A percentile compares a stretch with the other conserved stretches of the same genome.
Evolutionary conservation across 371 early-diverging fungal species (phyloP).

Genomic region (Apophysomyces variabilis): DNA sequence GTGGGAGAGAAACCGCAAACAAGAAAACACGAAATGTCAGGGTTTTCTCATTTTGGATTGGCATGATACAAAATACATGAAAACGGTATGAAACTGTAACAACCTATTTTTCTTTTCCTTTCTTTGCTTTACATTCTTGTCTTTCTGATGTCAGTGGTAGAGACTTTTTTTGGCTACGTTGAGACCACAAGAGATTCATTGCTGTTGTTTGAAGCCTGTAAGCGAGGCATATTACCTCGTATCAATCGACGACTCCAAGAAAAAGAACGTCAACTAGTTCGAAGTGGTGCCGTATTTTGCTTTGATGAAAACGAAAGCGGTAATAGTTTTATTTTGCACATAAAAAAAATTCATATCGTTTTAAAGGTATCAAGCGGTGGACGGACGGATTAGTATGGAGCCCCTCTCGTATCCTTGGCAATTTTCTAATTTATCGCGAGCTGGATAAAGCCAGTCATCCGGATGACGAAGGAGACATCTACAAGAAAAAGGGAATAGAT

Average conservation of each 20-base stretch:
- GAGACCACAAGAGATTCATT: conserved; percentile 67
- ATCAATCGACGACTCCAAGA: conserved; percentile 65
- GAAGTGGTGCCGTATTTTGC: conserved; percentile 70
- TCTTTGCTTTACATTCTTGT: not conserved
- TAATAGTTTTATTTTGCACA: conserved; percentile 12
- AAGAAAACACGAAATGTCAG: not conserved
- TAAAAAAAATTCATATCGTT: not conserved
- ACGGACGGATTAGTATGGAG: conserved; percentile 71
- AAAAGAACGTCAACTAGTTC: conserved; percentile 57
- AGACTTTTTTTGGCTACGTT: conserved; percentile 56
- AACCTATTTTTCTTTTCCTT: conserved; percentile 6
- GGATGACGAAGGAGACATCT: conserved; percentile 11
- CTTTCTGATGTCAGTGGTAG: conserved; percentile 18
- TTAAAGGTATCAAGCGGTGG: conserved; percentile 66
- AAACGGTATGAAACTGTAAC: not conserved
- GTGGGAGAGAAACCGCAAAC: not conserved
- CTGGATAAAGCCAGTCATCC: conserved; percentile 35
- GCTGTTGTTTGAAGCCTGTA: conserved; percentile 70
- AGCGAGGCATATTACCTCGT: conserved; percentile 58
- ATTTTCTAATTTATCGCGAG: conserved; percentile 62
- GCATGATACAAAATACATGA: conserved; percentile 8
- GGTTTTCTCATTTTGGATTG: conserved; percentile 6
- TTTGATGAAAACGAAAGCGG: conserved; percentile 73
- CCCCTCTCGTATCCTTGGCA: conserved; percentile 63
- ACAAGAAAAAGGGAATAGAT: conserved; percentile 7